Conservation (phyloP, 202 grass and related monocot species). For the Zizania palustris region DNA sequence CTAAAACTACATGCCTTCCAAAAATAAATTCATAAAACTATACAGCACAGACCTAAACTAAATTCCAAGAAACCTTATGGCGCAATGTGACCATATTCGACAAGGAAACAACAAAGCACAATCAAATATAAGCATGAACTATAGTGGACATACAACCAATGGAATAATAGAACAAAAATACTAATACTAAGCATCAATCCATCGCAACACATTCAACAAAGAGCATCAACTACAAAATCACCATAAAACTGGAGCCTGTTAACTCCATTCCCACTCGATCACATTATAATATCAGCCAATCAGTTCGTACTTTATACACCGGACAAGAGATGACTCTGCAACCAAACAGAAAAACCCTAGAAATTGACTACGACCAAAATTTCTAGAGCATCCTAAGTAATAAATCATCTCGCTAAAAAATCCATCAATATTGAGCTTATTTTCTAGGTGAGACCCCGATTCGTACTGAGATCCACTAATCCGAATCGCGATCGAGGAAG, state of each 20-base stretch:
- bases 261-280: slow-evolving; percentile 14
- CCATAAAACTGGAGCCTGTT: not conserved
- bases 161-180: slow-evolving; percentile 19
- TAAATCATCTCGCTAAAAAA: not conserved
- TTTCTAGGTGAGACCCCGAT: slow-evolving; percentile 1
- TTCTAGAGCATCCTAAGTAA: not conserved
- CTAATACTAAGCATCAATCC: not conserved
- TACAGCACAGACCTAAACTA: not conserved
- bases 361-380: slow-evolving; percentile 15
- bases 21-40: not conserved
- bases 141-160: not conserved
- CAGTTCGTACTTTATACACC: not conserved
- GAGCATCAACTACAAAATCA: slow-evolving; percentile 19
- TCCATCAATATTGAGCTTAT: not conserved
- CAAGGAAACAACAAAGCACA: not conserved
- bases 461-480: slow-evolving; percentile 23
- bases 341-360: slow-evolving; percentile 40
- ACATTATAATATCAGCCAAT: not conserved
- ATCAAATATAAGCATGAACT: not conserved
- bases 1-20: slow-evolving; percentile 3
- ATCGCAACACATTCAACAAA: not conserved
- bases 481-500: slow-evolving; percentile 23
- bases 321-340: not conserved
- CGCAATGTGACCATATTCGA: not conserved
- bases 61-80: slow-evolving; percentile 26